These are phyloP conservation scores for Metrosideros polymorpha DNA, from an alignment of 441 rosid species.

Conservation along the genomic window DNA sequence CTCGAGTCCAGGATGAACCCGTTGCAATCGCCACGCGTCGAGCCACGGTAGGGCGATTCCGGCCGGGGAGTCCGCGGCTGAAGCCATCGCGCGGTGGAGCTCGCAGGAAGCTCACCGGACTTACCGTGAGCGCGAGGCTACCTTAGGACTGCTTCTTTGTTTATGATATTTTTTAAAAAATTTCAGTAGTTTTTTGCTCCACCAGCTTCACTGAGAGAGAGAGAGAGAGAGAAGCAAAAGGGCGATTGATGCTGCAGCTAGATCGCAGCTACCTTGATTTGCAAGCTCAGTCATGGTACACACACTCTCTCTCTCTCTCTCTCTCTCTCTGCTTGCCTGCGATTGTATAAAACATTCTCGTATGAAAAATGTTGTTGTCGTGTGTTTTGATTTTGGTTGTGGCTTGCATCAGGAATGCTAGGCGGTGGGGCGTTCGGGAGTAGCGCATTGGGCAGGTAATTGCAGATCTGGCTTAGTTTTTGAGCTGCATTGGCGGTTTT, in stretches of 20 bases:
- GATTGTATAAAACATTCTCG: not conserved
- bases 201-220: not conserved
- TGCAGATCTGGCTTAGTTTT: not conserved
- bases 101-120: not conserved
- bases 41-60: rapidly evolving
- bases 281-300: slow-evolving; percentile 30
- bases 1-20: not conserved
- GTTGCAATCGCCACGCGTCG: not conserved
- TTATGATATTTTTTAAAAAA: slow-evolving; percentile 3
- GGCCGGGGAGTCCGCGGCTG: rapidly evolving
- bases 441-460: not conserved
- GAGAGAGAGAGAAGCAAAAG: not conserved
- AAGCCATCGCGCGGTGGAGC: not conserved
- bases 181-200: not conserved
- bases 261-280: slow-evolving; percentile 14
- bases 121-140: not conserved
- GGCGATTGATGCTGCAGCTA: slow-evolving; percentile 6
- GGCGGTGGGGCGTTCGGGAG: not conserved
- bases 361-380: not conserved
- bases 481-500: not conserved
- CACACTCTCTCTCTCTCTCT: not conserved
- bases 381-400: not conserved
- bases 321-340: not conserved
- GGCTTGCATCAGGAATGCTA: not conserved
- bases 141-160: not conserved